Percentiles rank a stretch among this genome's conserved stretches.
These are phyloP conservation scores for Telopea speciosissima DNA, from an alignment of 177 flowering plant genomes.

Conservation along the genomic window DNA sequence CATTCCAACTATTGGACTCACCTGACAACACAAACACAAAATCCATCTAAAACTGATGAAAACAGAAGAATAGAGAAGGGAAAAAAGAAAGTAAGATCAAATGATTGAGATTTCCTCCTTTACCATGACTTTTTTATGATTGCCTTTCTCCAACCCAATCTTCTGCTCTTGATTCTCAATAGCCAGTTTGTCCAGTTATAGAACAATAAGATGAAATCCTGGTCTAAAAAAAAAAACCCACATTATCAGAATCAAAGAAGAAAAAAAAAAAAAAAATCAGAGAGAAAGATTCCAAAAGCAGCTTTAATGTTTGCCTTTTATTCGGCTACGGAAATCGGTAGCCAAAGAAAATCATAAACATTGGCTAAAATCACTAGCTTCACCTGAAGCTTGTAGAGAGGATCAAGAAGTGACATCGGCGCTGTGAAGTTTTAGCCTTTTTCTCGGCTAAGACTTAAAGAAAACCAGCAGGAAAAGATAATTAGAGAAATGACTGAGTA, in stretches of 20 bases:
- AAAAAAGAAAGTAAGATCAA: background rate
- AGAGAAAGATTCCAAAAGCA: background rate
- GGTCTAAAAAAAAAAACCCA: conserved; percentile 4
- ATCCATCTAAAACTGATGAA: background rate
- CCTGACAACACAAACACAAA: conserved; percentile 19
- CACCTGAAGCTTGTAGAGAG: background rate
- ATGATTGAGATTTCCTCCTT: background rate
- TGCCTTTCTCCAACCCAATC: conserved; percentile 14
- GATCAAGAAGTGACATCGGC: conserved; percentile 4
- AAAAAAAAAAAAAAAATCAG: background rate
- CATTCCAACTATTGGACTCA: conserved; percentile 29
- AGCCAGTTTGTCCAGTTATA: conserved; percentile 24
- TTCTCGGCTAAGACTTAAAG: too few species aligned
- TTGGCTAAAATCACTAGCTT: background rate
- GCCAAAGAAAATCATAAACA: background rate
- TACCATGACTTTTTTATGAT: conserved; percentile 28
- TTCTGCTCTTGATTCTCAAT: conserved; percentile 18
- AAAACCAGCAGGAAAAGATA: too few species aligned
- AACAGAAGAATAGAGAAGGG: background rate
- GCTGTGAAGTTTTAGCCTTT: background rate
- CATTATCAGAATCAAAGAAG: conserved; percentile 2
- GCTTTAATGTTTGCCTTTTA: conserved; percentile 1
- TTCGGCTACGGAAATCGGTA: too few species aligned
- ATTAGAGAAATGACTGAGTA: too few species aligned
- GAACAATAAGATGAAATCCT: background rate